These are phyloP conservation scores for Solanum dulcamara DNA, from an alignment of 257 asterid species.

Conservation along the genomic window DNA sequence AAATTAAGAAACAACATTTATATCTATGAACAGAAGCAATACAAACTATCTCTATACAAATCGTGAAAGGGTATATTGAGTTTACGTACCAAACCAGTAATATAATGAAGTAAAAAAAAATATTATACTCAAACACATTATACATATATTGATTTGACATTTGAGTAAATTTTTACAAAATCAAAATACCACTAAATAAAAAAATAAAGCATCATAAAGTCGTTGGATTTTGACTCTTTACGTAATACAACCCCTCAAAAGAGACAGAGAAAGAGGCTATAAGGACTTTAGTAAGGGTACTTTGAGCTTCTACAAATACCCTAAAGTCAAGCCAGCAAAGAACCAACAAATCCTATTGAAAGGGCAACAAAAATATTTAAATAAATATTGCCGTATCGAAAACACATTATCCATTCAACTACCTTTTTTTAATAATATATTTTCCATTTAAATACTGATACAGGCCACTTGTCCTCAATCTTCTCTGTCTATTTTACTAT, in stretches of 20 bases:
- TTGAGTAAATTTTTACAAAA: neutral
- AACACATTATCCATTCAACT: conserved; percentile 5
- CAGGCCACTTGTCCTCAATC: neutral
- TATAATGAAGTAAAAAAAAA: neutral
- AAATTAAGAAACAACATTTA: neutral
- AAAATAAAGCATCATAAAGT: neutral
- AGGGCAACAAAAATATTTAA: conserved; percentile 4
- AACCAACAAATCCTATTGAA: neutral
- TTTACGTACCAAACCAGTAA: neutral
- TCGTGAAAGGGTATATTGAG: neutral
- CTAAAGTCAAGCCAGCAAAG: neutral
- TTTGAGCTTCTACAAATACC: neutral
- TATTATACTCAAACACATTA: neutral
- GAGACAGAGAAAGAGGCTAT: neutral
- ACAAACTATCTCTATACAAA: neutral
- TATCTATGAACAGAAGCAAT: neutral
- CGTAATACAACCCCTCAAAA: neutral
- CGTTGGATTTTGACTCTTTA: neutral
- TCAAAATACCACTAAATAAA: neutral
- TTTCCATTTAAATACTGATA: neutral
- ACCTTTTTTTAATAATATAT: neutral
- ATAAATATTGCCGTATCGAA: neutral
- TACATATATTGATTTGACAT: neutral
- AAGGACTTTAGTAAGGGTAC: neutral
- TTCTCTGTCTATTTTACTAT: neutral